These are phyloP conservation scores for Pestalotiopsis fici DNA, from an alignment of 2,329 filamentous ascomycete species.

Conservation along the genomic window DNA sequence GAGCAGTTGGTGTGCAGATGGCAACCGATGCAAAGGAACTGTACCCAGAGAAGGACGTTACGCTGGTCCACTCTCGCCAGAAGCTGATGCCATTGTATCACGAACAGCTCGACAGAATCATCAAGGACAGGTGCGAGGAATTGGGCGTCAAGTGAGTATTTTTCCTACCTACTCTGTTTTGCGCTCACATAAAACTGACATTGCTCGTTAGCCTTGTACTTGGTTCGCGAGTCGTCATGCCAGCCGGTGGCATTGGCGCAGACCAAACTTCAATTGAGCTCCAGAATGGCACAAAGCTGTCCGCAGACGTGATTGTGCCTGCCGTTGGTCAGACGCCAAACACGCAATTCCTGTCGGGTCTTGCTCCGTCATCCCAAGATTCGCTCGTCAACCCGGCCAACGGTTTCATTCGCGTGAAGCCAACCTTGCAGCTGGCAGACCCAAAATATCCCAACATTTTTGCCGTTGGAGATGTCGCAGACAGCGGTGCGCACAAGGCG, in stretches of 20 bases:
- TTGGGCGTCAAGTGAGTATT: conserved; percentile 33
- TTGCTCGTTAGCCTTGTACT: conserved; percentile 17
- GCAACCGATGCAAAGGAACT: conserved; percentile 48
- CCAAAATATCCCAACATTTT: conserved; percentile 42
- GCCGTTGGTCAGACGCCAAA: conserved; percentile 52
- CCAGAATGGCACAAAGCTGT: conserved; percentile 29
- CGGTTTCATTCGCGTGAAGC: conserved; percentile 39
- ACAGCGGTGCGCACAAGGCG: conserved; percentile 42
- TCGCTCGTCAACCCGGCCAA: conserved; percentile 28
- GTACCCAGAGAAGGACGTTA: conserved; percentile 46
- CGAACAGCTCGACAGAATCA: conserved; percentile 34
- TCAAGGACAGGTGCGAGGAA: conserved; percentile 34
- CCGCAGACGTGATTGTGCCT: conserved; percentile 43
- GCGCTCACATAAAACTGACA: conserved; percentile 4
- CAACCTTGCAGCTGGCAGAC: conserved; percentile 47
- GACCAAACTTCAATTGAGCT: conserved; percentile 28
- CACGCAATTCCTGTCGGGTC: conserved; percentile 35
- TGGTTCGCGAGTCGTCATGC: conserved; percentile 27
- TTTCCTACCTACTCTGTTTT: neutral
- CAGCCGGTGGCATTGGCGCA: conserved; percentile 22
- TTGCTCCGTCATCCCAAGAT: conserved; percentile 20
- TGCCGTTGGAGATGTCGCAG: conserved; percentile 54
- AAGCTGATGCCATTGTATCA: conserved; percentile 46
- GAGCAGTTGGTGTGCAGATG: conserved; percentile 51
- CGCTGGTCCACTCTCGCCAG: conserved; percentile 46